Base-by-base conservation (phyloP, 805 yeast species). In the Candida montana region DNA sequence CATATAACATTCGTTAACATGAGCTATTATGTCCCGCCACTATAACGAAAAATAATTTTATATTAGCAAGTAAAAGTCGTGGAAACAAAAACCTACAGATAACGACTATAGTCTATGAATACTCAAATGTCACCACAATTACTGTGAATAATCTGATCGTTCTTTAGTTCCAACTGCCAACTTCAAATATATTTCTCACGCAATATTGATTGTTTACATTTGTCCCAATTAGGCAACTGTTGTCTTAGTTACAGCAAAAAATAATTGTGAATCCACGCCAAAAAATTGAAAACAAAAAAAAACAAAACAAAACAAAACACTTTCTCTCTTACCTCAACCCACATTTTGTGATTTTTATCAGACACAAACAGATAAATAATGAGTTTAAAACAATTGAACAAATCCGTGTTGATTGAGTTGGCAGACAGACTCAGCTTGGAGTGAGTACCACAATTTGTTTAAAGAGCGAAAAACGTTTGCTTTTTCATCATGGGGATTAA, bases 321-420 rank as follows among this genome's bases (percentile, higher is more conserved):
- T 17, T 15, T 31, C 27, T 16, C 21, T 17, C 21, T 20, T 38
- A n/a, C 31, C 35, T 35, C 37, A 43, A 33, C 32, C 37, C 15
- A 40, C 37, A 34, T 13, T n/a, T 31, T 31, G 5, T 12, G 33
- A 9, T 5, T 5, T 11, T 15, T 9, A n/a, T n/a, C n/a, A n/a
- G n/a, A n/a, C n/a, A n/a, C 7, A 7, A 31, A 18, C 6, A 19
- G 15, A 20, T 2, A 16, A 24, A 37, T 20, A 33, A 59, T 61
- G 62, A 61, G 63, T 49, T 55, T 68, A 46, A 55, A 58, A 42
- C 51, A 53, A 36, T 47, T 67, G 56, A 64, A 59, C 41, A 69
- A 69, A 55, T 53, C 57, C 26, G 61, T 61, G 18, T 60, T 69
- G 38, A 58, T 61, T 41, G 57, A 56, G 16, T 50, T 69, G 36